Conservation (phyloP, 768 basidiomycete species). For the Chiua virens region DNA sequence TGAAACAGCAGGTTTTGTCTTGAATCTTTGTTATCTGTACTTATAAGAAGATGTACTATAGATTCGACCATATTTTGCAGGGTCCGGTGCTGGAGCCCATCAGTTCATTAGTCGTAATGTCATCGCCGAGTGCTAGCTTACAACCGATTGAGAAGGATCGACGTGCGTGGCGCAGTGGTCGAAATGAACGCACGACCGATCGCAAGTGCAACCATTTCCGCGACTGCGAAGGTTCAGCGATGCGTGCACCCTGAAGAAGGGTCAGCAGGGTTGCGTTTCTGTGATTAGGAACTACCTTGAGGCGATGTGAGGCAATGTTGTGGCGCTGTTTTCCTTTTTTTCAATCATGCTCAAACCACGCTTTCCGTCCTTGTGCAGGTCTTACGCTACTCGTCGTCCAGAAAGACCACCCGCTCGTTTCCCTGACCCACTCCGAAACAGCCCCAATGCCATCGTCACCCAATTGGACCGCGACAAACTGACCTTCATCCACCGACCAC, state of each 20-base stretch:
- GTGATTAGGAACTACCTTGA: conserved; percentile 1
- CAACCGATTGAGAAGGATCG: conserved; percentile 23
- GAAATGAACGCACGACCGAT: conserved; percentile 20
- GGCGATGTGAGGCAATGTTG: background rate
- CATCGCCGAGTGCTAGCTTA: background rate
- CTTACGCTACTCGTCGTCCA: conserved; percentile 42
- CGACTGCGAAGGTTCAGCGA: conserved; percentile 46
- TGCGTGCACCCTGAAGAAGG: conserved; percentile 48
- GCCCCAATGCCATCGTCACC: conserved; percentile 51
- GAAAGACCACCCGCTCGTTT: conserved; percentile 51
- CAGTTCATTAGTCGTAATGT: background rate
- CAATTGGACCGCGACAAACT: conserved; percentile 52
- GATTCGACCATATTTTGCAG: conserved; percentile 7
- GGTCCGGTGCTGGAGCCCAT: conserved; percentile 1
- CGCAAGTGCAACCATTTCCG: conserved; percentile 26
- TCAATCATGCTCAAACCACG: conserved; percentile 5
- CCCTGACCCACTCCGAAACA: conserved; percentile 57
- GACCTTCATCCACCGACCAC: conserved; percentile 85
- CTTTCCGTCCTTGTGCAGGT: conserved; percentile 27
- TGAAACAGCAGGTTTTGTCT: conserved; percentile 9
- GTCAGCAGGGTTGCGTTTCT: background rate
- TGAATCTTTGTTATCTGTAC: conserved; percentile 28
- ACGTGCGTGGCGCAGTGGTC: background rate
- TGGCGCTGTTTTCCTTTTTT: background rate
- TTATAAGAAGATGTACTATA: conserved; percentile 29